These are phyloP conservation scores for Moricandia moricandioides DNA, from an alignment of 345 rosid species.

Conservation along the genomic window DNA sequence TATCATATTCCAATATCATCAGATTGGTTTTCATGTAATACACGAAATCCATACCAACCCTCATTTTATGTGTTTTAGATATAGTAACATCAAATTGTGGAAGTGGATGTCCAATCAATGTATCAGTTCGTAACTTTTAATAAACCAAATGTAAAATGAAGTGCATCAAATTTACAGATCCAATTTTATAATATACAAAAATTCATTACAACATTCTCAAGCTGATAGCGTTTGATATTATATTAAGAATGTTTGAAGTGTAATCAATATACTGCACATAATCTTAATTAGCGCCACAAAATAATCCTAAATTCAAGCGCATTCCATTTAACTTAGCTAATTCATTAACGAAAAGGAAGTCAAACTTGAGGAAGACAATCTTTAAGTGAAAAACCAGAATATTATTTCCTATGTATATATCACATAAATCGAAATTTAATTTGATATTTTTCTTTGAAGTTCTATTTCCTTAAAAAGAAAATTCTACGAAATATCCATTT, in stretches of 20 bases:
- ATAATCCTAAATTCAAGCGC: background rate
- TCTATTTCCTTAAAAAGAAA: no score
- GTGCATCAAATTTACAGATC: background rate
- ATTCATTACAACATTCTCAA: no score
- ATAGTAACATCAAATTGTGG: background rate
- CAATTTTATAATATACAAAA: background rate
- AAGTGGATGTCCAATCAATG: background rate
- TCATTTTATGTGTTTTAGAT: no score
- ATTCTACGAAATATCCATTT: no score
- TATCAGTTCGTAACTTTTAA: background rate
- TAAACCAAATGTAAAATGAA: background rate
- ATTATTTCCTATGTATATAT: no score
- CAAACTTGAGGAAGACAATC: background rate
- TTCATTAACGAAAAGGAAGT: background rate
- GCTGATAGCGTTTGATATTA: background rate
- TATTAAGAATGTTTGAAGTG: background rate
- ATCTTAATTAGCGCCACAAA: background rate
- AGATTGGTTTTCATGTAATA: no score
- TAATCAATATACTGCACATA: background rate
- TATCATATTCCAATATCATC: background rate
- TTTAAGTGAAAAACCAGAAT: no score
- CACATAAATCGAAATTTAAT: no score
- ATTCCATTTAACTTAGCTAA: background rate
- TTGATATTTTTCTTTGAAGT: no score
- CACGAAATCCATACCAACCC: background rate